Evolutionary conservation across 495 filamentous ascomycete species (phyloP).

Genomic region (Tuber brumale): DNA sequence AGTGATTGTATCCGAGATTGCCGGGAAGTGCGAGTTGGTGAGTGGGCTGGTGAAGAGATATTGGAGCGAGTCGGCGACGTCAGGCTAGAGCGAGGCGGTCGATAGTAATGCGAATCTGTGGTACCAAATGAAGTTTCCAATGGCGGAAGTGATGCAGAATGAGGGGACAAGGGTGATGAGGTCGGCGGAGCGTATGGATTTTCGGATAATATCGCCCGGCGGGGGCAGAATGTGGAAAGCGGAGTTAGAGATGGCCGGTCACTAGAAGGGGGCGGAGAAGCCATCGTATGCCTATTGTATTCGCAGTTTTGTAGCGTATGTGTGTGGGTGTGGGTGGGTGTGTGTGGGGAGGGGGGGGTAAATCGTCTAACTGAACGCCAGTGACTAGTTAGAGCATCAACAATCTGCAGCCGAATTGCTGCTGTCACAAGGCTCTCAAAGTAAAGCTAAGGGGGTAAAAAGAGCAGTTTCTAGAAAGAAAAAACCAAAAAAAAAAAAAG

Average conservation of each 20-base stretch:
- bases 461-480: not conserved
- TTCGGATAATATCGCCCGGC: constrained; percentile 13
- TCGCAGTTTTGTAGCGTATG: not conserved
- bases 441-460: not conserved
- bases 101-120: constrained; percentile 35
- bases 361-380: not conserved
- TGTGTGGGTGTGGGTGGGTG: no score
- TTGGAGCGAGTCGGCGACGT: constrained; percentile 38
- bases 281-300: constrained; percentile 3
- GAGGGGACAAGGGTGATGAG: constrained; percentile 30
- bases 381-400: not conserved
- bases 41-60: constrained; percentile 31
- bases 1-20: constrained; percentile 35
- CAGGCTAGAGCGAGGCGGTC: constrained; percentile 31
- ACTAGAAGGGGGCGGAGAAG: constrained; percentile 15
- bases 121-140: constrained; percentile 3
- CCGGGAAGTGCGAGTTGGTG: constrained; percentile 31
- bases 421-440: not conserved
- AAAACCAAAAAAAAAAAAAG: not conserved
- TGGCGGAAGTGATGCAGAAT: constrained; percentile 20
- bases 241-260: constrained; percentile 1
- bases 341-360: not conserved
- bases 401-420: not conserved
- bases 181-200: constrained; percentile 24
- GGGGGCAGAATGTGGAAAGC: constrained; percentile 14